These are phyloP conservation scores for Colletotrichum falcatum DNA, from an alignment of 2,329 filamentous ascomycete genomes.

Conservation along the genomic window DNA sequence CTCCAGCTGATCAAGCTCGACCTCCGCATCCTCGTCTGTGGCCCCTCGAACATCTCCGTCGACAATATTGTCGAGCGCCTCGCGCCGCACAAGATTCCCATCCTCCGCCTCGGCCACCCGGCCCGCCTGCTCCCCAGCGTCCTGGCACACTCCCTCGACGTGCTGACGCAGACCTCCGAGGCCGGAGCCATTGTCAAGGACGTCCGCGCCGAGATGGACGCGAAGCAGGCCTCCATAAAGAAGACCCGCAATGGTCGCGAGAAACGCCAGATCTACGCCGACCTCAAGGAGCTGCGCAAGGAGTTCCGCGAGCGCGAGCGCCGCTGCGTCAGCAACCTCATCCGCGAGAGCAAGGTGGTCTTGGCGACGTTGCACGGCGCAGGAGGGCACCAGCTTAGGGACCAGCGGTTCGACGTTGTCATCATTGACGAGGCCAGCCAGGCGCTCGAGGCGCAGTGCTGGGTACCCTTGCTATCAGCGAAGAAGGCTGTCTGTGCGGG, in stretches of 20 bases:
- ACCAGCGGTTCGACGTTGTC: constrained; percentile 89
- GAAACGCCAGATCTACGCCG: constrained; percentile 82
- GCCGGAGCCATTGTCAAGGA: constrained; percentile 91
- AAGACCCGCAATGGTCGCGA: constrained; percentile 88
- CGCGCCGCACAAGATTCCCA: constrained; percentile 84
- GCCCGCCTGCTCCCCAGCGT: constrained; percentile 91
- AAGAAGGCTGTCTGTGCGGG: constrained; percentile 91
- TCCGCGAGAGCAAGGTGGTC: constrained; percentile 85
- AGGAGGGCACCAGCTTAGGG: constrained; percentile 83
- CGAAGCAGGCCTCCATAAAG: constrained; percentile 87
- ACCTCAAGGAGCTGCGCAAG: constrained; percentile 86
- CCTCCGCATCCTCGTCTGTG: constrained; percentile 88
- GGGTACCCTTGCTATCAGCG: constrained; percentile 87
- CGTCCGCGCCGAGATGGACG: constrained; percentile 91
- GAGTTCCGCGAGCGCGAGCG: constrained; percentile 90
- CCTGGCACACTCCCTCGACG: constrained; percentile 88
- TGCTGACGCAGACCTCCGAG: constrained; percentile 90
- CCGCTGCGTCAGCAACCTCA: constrained; percentile 80
- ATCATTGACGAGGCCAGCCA: constrained; percentile 97
- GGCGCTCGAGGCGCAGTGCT: constrained; percentile 95
- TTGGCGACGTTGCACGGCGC: constrained; percentile 93
- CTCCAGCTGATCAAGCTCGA: constrained; percentile 84
- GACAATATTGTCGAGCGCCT: constrained; percentile 98
- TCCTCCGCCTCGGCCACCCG: constrained; percentile 92
- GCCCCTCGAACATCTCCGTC: constrained; percentile 95